Percentiles rank a stretch among this genome's conserved stretches.
Evolutionary conservation across 2,329 filamentous ascomycete species (phyloP).

Genomic region (Phialocephala subalpina): DNA sequence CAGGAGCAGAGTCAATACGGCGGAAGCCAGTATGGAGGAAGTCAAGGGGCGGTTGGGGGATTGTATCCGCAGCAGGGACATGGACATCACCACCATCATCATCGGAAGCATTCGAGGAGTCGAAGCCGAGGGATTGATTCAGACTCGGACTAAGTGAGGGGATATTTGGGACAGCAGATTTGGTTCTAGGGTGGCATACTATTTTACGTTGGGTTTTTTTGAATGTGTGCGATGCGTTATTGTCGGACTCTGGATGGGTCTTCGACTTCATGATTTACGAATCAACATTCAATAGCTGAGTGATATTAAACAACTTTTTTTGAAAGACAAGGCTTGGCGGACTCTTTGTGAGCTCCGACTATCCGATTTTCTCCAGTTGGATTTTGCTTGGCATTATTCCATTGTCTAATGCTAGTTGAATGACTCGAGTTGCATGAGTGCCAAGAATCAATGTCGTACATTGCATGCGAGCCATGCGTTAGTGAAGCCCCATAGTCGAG

Average conservation of each 20-base stretch:
- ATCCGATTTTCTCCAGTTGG: background rate
- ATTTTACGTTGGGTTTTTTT: background rate
- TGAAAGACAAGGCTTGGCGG: background rate
- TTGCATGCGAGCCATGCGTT: background rate
- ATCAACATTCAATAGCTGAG: background rate
- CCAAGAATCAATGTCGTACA: conserved; percentile 6
- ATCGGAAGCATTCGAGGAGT: conserved; percentile 23
- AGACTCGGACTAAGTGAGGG: conserved; percentile 34
- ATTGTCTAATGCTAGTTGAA: background rate
- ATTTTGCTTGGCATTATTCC: background rate
- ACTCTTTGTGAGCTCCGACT: background rate
- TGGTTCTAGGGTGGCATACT: background rate
- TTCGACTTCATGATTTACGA: conserved; percentile 5
- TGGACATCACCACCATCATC: conserved; percentile 24
- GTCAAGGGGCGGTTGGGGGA: conserved; percentile 30
- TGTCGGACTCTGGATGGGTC: background rate
- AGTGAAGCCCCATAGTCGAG: too few species aligned
- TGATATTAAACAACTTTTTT: conserved; percentile 3
- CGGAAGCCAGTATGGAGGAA: conserved; percentile 19
- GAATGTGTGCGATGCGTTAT: background rate
- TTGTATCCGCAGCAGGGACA: conserved; percentile 34
- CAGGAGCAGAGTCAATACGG: conserved; percentile 26
- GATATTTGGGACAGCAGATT: background rate
- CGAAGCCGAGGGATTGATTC: conserved; percentile 29
- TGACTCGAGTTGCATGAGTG: background rate